These are phyloP conservation scores for Boletus fagicola DNA, from an alignment of 768 basidiomycete genomes.

Conservation along the genomic window DNA sequence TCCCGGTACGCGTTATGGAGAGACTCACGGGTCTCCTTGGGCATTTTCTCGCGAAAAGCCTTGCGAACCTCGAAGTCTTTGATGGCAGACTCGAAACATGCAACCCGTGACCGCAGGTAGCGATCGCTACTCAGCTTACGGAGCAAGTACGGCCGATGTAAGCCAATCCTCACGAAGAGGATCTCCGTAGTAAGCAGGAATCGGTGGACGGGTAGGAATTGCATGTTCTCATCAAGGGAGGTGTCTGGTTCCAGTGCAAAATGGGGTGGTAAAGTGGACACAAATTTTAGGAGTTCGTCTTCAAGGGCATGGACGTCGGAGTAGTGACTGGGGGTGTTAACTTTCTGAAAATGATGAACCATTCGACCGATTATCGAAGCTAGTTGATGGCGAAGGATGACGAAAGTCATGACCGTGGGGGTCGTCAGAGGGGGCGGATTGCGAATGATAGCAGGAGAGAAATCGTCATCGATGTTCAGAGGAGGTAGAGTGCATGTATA, in stretches of 20 bases:
- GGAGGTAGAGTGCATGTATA: constrained; percentile 83
- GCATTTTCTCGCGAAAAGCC: constrained; percentile 58
- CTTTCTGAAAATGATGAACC: constrained; percentile 90
- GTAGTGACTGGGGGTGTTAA: constrained; percentile 75
- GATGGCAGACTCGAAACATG: constrained; percentile 89
- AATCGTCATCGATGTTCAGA: constrained; percentile 67
- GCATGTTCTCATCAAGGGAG: constrained; percentile 63
- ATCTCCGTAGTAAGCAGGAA: constrained; percentile 90
- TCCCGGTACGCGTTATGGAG: constrained; percentile 82
- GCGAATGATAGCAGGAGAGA: constrained; percentile 41
- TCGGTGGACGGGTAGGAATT: constrained; percentile 76
- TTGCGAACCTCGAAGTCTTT: constrained; percentile 81
- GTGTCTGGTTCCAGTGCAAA: constrained; percentile 75
- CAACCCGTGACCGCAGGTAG: constrained; percentile 74
- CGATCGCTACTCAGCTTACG: constrained; percentile 72
- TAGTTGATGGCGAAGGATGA: constrained; percentile 80
- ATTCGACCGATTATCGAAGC: constrained; percentile 86
- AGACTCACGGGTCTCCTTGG: constrained; percentile 64
- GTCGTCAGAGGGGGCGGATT: constrained; percentile 58
- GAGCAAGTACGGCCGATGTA: constrained; percentile 87
- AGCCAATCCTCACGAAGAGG: constrained; percentile 77
- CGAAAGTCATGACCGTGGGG: constrained; percentile 85
- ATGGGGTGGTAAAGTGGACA: constrained; percentile 73
- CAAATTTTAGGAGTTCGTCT: constrained; percentile 77
- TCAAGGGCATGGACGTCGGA: constrained; percentile 79